phyloP scores from a whole-genome alignment of 768 basidiomycete genomes.

The Tricholoma furcatifolium region DNA sequence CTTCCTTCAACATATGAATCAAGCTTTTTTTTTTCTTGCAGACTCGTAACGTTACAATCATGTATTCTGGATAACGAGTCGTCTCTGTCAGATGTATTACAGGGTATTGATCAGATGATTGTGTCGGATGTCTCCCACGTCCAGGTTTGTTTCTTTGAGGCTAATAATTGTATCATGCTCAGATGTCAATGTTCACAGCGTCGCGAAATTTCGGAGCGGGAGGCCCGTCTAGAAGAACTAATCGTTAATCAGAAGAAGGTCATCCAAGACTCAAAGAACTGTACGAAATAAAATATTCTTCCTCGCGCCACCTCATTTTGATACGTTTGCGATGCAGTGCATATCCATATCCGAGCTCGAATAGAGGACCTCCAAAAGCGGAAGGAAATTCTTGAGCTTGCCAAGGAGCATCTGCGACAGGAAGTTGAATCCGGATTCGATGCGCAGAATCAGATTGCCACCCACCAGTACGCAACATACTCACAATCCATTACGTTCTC shows the following conservation, averaged over 20 bases:
- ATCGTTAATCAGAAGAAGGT: conserved; percentile 40
- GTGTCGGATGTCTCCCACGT: conserved; percentile 35
- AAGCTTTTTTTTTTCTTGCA: conserved; percentile 22
- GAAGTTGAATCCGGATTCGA: conserved; percentile 24
- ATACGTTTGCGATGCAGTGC: conserved; percentile 22
- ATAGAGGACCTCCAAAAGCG: conserved; percentile 41
- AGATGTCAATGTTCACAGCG: conserved; percentile 34
- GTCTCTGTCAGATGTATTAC: conserved; percentile 47
- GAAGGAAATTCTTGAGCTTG: conserved; percentile 44
- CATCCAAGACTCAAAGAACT: conserved; percentile 39
- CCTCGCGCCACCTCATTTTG: conserved; percentile 4
- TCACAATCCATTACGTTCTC: background rate
- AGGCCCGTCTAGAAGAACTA: conserved; percentile 53
- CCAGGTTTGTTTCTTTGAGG: conserved; percentile 37
- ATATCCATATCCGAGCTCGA: conserved; percentile 28
- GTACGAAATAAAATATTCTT: conserved; percentile 34
- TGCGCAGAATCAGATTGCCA: conserved; percentile 30
- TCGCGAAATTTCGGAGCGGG: conserved; percentile 67
- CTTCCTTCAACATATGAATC: background rate
- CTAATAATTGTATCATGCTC: conserved; percentile 10
- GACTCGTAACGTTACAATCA: conserved; percentile 53
- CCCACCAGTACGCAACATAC: conserved; percentile 32
- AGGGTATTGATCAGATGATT: conserved; percentile 47
- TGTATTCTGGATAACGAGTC: conserved; percentile 49
- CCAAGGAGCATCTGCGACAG: conserved; percentile 36